Percentiles rank a stretch among this genome's conserved stretches.
phyloP scores from a whole-genome alignment of 805 yeast species.

The Kuraishia hungarica region DNA sequence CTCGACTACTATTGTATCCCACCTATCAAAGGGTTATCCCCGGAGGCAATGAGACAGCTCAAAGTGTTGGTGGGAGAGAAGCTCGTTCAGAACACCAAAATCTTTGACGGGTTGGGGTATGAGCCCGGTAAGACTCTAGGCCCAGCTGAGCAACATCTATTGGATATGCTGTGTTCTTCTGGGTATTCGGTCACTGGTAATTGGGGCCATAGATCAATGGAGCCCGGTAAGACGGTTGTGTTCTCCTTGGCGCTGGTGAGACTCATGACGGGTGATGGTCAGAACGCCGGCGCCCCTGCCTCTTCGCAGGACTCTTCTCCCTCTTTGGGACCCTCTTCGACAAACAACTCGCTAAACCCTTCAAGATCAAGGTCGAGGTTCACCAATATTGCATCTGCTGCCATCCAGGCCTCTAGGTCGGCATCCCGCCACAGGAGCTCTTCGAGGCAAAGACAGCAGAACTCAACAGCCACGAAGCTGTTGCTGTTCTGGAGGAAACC shows the following conservation, averaged over 20 bases:
- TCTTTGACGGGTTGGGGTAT: constrained; percentile 78
- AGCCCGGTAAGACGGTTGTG: constrained; percentile 81
- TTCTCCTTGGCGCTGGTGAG: constrained; percentile 73
- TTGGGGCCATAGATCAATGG: constrained; percentile 91
- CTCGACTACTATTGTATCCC: constrained; percentile 90
- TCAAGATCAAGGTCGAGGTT: constrained; percentile 47
- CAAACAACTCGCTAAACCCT: constrained; percentile 27
- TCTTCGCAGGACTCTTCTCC: constrained; percentile 21
- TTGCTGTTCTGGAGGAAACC: constrained; percentile 95
- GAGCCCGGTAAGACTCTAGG: constrained; percentile 48
- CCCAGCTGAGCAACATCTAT: constrained; percentile 89
- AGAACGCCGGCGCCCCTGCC: not conserved
- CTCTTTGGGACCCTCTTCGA: constrained; percentile 27
- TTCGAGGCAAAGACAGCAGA: constrained; percentile 26
- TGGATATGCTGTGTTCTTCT: constrained; percentile 89
- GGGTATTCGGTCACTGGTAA: constrained; percentile 60
- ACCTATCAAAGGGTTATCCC: constrained; percentile 45
- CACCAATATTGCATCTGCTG: constrained; percentile 47
- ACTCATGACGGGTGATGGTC: constrained; percentile 20
- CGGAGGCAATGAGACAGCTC: constrained; percentile 54
- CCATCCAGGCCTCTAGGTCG: constrained; percentile 31
- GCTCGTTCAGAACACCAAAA: constrained; percentile 44
- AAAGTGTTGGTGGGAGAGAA: constrained; percentile 68
- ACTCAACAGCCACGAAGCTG: constrained; percentile 46
- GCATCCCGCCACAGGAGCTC: constrained; percentile 38